phyloP scores from a whole-genome alignment of 768 basidiomycete species.

The Tylopilus balloui region DNA sequence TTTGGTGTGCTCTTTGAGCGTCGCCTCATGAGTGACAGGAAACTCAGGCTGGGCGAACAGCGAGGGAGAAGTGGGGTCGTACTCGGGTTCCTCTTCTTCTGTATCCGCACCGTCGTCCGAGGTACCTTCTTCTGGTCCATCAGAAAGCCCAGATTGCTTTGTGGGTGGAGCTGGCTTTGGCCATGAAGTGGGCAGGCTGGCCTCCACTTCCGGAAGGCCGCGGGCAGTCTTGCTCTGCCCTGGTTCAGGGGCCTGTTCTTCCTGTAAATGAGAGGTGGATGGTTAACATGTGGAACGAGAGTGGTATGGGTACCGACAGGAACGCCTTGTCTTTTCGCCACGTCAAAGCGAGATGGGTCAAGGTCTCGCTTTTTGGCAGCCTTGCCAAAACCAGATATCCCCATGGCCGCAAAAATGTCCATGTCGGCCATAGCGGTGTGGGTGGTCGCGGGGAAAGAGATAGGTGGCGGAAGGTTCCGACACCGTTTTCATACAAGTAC shows the following conservation, averaged over 20 bases:
- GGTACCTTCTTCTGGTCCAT: conserved; percentile 18
- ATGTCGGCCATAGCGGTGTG: conserved; percentile 45
- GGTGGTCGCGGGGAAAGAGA: conserved; percentile 1
- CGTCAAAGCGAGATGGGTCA: conserved; percentile 76
- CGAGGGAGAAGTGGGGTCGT: conserved; percentile 44
- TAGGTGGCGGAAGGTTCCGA: conserved; percentile 19
- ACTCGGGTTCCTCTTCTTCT: conserved; percentile 42
- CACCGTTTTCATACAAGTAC: conserved; percentile 11
- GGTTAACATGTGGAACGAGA: conserved; percentile 21
- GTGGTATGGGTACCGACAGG: conserved; percentile 18
- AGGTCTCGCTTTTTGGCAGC: conserved; percentile 58
- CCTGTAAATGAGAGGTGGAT: conserved; percentile 10
- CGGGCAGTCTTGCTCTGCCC: conserved; percentile 11
- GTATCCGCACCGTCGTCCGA: conserved; percentile 23
- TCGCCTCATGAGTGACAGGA: conserved; percentile 87
- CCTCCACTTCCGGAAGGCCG: conserved; percentile 20
- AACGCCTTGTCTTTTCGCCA: conserved; percentile 55
- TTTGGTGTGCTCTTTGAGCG: conserved; percentile 93
- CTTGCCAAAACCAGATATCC: conserved; percentile 82
- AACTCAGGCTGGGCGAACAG: conserved; percentile 48
- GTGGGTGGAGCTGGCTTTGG: not conserved
- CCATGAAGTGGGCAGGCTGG: conserved; percentile 12
- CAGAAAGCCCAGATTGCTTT: conserved; percentile 3
- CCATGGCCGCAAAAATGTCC: conserved; percentile 79
- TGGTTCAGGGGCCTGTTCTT: conserved; percentile 12